A percentile compares a stretch with the other conserved stretches of the same genome.
These are phyloP conservation scores for Beta macrorhiza DNA, from an alignment of 179 eudicot species.

Conservation along the genomic window DNA sequence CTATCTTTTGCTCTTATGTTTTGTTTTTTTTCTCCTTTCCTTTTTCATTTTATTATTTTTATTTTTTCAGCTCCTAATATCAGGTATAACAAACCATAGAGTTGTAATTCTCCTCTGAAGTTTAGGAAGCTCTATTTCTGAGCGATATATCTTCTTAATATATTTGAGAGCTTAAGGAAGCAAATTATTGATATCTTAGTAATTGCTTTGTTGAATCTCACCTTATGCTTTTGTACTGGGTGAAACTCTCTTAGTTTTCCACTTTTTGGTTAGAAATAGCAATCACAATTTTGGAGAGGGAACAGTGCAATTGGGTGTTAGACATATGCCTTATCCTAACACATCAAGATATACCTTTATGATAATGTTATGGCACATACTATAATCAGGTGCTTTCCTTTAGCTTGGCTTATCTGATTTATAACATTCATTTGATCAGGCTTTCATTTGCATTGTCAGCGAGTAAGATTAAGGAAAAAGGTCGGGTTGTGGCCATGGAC, in stretches of 20 bases:
- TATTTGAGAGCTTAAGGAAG: background rate
- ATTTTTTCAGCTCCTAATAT: background rate
- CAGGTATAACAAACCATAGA: background rate
- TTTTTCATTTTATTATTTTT: background rate
- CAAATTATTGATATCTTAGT: background rate
- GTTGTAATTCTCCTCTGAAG: background rate
- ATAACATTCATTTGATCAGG: slow-evolving; percentile 51
- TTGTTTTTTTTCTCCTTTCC: background rate
- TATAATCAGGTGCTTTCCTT: background rate
- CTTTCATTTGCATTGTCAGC: slow-evolving; percentile 94
- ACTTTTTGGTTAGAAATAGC: background rate
- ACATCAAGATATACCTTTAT: background rate
- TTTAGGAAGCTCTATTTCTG: background rate
- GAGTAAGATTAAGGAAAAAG: slow-evolving; percentile 73
- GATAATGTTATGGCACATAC: background rate
- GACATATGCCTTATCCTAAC: background rate
- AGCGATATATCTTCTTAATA: background rate
- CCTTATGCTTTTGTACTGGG: background rate
- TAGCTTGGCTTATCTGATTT: slow-evolving; percentile 24
- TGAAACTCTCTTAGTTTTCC: background rate
- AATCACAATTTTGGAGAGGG: background rate
- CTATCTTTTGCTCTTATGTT: background rate
- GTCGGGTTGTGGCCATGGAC: slow-evolving; percentile 87
- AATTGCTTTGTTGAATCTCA: background rate
- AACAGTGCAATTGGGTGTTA: background rate